Evolutionary conservation across 176 grass and related monocot genomes (phyloP).

Genomic region (Chloris gayana): DNA sequence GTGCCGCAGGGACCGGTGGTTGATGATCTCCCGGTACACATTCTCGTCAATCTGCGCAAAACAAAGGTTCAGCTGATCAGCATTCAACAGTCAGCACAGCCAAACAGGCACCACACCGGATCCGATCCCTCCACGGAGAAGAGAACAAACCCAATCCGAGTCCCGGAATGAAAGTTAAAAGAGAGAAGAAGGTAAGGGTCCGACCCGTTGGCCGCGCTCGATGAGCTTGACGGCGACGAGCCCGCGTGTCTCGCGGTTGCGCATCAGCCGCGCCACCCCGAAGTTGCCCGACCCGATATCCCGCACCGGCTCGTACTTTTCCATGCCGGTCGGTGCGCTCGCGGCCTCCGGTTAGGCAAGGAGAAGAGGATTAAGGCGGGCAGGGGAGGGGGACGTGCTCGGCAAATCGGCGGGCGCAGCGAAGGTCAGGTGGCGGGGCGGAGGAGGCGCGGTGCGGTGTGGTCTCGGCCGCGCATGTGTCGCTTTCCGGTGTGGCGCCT

Average conservation of each 20-base stretch:
- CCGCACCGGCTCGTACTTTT: conserved; percentile 83
- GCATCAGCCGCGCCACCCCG: conserved; percentile 88
- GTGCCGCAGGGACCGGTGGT: conserved; percentile 57
- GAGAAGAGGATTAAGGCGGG: not conserved
- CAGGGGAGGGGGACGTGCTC: not conserved
- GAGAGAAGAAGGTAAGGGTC: not conserved
- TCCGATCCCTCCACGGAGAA: not conserved
- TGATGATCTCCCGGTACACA: conserved; percentile 60
- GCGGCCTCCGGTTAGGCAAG: not conserved
- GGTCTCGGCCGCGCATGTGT: conserved; percentile 25
- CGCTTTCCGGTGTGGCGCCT: conserved; percentile 45
- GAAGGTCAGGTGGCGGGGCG: conserved; percentile 41
- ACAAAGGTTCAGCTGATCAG: conserved; percentile 12
- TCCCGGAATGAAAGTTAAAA: not conserved
- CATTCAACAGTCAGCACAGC: not conserved
- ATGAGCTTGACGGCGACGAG: conserved; percentile 96
- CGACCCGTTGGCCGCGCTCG: conserved; percentile 71
- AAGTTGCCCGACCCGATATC: conserved; percentile 94
- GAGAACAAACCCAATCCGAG: not conserved
- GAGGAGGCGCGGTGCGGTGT: conserved; percentile 15
- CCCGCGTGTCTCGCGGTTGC: conserved; percentile 60
- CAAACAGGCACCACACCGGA: not conserved
- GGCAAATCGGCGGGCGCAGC: conserved; percentile 33
- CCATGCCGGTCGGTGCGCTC: conserved; percentile 33
- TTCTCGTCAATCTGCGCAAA: conserved; percentile 55